Evolutionary conservation across 225 moss, liverwort and hornwort genomes (phyloP).

Genomic region (Climacium dendroides): DNA sequence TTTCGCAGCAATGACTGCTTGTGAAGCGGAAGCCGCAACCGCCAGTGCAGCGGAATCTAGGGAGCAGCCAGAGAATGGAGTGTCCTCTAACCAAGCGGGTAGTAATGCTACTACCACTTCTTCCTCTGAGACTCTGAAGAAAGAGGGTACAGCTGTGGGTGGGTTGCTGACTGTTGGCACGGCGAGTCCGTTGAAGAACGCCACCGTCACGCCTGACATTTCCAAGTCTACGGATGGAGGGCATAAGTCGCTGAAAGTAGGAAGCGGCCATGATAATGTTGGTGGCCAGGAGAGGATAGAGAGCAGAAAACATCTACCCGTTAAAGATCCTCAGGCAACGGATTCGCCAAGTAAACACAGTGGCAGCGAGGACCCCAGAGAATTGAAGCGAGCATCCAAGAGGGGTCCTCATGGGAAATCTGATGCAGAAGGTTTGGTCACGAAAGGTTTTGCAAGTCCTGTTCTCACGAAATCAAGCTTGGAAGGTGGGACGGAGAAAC

Average conservation of each 20-base stretch:
- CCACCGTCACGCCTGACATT: slow-evolving; percentile 52
- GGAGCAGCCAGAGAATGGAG: slow-evolving; percentile 21
- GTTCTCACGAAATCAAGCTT: slow-evolving; percentile 2
- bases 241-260: slow-evolving; percentile 13
- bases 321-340: slow-evolving; percentile 22
- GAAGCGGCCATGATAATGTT: slow-evolving; percentile 10
- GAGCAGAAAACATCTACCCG: slow-evolving; percentile 13
- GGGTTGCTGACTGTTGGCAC: slow-evolving; percentile 1
- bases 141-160: slow-evolving; percentile 1
- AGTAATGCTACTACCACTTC: background rate
- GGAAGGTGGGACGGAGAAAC: slow-evolving; percentile 22
- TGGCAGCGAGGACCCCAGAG: slow-evolving; percentile 22
- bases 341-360: slow-evolving; percentile 31
- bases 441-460: slow-evolving; percentile 19
- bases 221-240: slow-evolving; percentile 49
- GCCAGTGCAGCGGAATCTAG: slow-evolving; percentile 22
- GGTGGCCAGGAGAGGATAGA: slow-evolving; percentile 37
- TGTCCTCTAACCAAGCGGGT: background rate
- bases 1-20: slow-evolving; percentile 61
- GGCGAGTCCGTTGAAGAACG: slow-evolving; percentile 50
- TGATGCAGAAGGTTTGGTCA: background rate
- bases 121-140: slow-evolving; percentile 12
- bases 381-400: slow-evolving; percentile 6
- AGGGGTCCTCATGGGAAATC: slow-evolving; percentile 2
- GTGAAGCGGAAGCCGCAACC: slow-evolving; percentile 53